Conservation (phyloP, 2,329 filamentous ascomycete species). For the Chrysosporium keratinophilum region DNA sequence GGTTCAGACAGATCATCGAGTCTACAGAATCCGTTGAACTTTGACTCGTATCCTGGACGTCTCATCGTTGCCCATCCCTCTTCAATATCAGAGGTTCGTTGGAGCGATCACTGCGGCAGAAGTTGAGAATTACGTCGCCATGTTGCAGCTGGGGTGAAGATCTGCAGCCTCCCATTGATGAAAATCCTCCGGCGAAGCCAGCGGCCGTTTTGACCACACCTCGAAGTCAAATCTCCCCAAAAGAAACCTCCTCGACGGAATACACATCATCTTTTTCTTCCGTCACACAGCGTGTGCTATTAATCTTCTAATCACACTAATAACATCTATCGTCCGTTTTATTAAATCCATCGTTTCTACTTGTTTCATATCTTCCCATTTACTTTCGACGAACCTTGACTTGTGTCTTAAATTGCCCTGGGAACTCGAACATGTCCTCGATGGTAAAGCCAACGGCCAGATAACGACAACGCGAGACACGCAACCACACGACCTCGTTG, state of each 20-base stretch:
- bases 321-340: neutral
- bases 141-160: neutral
- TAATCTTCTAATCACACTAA: neutral
- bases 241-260: neutral
- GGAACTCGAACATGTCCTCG: slow-evolving; percentile 5
- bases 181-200: neutral
- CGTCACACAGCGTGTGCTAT: too few relatives aligned
- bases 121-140: too few relatives aligned
- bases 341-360: neutral
- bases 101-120: too few relatives aligned
- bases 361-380: neutral
- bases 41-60: too few relatives aligned
- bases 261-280: neutral
- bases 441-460: neutral
- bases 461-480: slow-evolving; percentile 7
- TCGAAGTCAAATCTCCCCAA: neutral
- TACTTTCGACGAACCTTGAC: neutral
- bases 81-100: too few relatives aligned
- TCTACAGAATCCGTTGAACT: too few relatives aligned
- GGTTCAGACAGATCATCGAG: too few relatives aligned
- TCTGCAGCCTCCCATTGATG: neutral
- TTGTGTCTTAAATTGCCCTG: neutral
- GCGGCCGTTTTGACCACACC: neutral
- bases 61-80: too few relatives aligned
- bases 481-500: neutral